Percentiles rank a stretch among this genome's conserved stretches.
phyloP scores from a whole-genome alignment of 805 yeast species.

The Schizosaccharomyces lindneri region DNA sequence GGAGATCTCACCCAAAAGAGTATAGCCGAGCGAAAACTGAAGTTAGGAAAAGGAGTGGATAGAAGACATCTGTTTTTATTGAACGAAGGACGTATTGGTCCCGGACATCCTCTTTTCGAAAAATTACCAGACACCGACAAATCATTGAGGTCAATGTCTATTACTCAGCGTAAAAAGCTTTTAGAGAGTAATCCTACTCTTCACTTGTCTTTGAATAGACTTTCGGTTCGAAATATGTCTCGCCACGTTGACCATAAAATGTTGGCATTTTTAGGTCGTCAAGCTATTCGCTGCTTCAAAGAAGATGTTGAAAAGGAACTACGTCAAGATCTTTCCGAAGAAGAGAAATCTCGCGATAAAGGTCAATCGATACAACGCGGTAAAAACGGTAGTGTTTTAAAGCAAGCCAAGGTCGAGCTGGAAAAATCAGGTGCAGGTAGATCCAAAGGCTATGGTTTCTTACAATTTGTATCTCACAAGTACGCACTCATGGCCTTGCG shows the following conservation, averaged over 20 bases:
- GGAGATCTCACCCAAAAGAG: slow-evolving; percentile 45
- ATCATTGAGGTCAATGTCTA: slow-evolving; percentile 73
- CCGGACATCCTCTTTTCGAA: slow-evolving; percentile 54
- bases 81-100: slow-evolving; percentile 81
- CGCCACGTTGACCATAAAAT: slow-evolving; percentile 75
- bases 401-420: slow-evolving; percentile 76
- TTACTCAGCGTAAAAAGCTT: slow-evolving; percentile 65
- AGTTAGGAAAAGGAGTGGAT: slow-evolving; percentile 66
- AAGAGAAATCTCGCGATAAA: slow-evolving; percentile 39
- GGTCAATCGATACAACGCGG: slow-evolving; percentile 5
- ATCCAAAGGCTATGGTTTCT: slow-evolving; percentile 88
- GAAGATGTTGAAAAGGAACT: slow-evolving; percentile 49
- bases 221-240: slow-evolving; percentile 84
- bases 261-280: slow-evolving; percentile 74
- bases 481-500: slow-evolving; percentile 85
- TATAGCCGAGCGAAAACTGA: slow-evolving; percentile 45
- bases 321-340: slow-evolving; percentile 72
- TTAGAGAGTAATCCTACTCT: slow-evolving; percentile 71
- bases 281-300: slow-evolving; percentile 85
- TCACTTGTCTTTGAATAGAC: slow-evolving; percentile 80
- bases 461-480: slow-evolving; percentile 80
- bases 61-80: slow-evolving; percentile 62
- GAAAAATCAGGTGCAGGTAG: slow-evolving; percentile 86
- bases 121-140: slow-evolving; percentile 44
- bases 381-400: slow-evolving; percentile 68